Base-by-base conservation (phyloP, 768 basidiomycete species). In the Kwoniella dejecticola region DNA sequence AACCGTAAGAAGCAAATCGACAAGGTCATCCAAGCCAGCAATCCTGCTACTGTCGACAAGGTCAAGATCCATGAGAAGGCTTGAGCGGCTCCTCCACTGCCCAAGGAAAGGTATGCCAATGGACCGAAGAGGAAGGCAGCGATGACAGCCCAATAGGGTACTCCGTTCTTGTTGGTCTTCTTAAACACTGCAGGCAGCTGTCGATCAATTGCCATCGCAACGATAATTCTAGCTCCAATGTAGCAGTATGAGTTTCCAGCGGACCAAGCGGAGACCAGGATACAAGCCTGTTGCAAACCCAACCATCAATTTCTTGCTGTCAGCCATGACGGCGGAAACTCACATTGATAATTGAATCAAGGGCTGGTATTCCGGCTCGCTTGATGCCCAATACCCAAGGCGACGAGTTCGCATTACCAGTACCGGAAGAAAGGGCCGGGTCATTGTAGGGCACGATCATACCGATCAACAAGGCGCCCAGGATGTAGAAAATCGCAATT, bases 401-500 rank as follows among this genome's bases (percentile, higher is more conserved):
- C 19, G 71, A 75, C 8, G 66, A 64, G n/a, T 62, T 61, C 6
- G 76, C 77, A 19, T 64, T 74, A 10, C 71, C 68, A 2, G 44
- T 30, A 26, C 45, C 45, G 24, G 45, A 47, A 27, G 45, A 17
- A 4, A 57, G 19, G 8, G 17, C 29, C 3, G 44, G 24, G n/a
- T 57, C 68, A 69, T 86, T 81, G 66, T 83, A 88, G 1, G 88
- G 84, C 44, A 93, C 88, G 40, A 91, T 82, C 86, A 92, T 86
- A 62, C 89, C 89, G 38, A 71, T 57, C 33, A 69, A 84, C 56
- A 89, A 71, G 58, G 89, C 83, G 30, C 88, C 89, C 47, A 89
- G 80, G 63, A 89, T 83, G 85, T 90, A 91, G 83, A 91, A 91
- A 30, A 89, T 65, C 4, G 88, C 65, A 69, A 95, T 88, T 64